Conservation (phyloP, 768 basidiomycete species). For the Mycena floridula region DNA sequence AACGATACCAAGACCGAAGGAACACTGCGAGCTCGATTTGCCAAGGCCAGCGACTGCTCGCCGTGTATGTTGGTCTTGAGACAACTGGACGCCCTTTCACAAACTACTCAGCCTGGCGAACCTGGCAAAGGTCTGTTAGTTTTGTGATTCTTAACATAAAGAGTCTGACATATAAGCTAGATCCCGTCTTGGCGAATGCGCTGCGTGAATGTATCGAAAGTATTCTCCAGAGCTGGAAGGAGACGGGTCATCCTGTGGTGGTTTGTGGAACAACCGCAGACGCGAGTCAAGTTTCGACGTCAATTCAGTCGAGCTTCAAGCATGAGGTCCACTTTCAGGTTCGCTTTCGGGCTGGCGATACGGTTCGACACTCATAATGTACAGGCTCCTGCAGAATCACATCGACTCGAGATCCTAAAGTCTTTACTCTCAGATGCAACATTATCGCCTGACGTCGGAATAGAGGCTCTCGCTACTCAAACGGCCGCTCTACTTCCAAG, state of each 20-base stretch:
- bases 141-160: not conserved
- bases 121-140: conserved; percentile 52
- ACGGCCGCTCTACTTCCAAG: conserved; percentile 86
- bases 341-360: not conserved
- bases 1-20: conserved; percentile 71
- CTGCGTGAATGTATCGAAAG: conserved; percentile 59
- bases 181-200: conserved; percentile 46
- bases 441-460: conserved; percentile 72
- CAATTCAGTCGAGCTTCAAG: conserved; percentile 72
- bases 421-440: conserved; percentile 31
- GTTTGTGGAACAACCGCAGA: conserved; percentile 72
- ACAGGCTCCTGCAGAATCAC: conserved; percentile 77
- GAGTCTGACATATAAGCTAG: conserved; percentile 26
- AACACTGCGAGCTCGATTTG: conserved; percentile 63
- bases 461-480: conserved; percentile 69
- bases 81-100: conserved; percentile 73
- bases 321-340: conserved; percentile 79
- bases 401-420: conserved; percentile 58
- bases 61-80: conserved; percentile 82
- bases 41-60: conserved; percentile 68
- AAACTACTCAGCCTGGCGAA: conserved; percentile 59
- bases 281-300: conserved; percentile 53
- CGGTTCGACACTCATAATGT: not conserved
- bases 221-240: conserved; percentile 49
- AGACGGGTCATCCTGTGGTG: conserved; percentile 66